Evolutionary conservation across 805 yeast species (phyloP).

Genomic region (Candida boidinii): DNA sequence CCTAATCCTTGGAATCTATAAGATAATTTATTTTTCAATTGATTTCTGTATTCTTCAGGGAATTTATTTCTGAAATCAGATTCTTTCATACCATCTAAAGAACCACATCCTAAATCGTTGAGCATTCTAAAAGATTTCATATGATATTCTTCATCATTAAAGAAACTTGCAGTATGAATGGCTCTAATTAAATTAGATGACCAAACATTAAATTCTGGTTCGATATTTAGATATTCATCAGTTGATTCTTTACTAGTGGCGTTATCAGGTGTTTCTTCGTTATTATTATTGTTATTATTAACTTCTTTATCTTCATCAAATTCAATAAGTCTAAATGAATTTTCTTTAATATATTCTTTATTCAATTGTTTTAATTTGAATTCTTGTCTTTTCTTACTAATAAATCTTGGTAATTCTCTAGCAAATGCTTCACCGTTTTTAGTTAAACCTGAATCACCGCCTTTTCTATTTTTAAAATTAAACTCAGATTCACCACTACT

Average conservation of each 20-base stretch:
- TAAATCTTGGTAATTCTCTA: conserved; percentile 25
- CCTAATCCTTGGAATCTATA: conserved; percentile 29
- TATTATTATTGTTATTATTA: too few relatives aligned
- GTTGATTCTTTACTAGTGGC: conserved; percentile 5
- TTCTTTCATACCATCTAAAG: conserved; percentile 23
- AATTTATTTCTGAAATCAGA: conserved; percentile 19
- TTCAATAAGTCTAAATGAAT: too few relatives aligned
- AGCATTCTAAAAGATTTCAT: conserved; percentile 25
- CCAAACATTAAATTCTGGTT: conserved; percentile 25
- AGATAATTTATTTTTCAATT: conserved; percentile 20
- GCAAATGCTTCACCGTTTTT: conserved; percentile 23
- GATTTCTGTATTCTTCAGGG: conserved; percentile 19
- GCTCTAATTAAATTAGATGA: conserved; percentile 24
- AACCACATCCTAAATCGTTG: conserved; percentile 27
- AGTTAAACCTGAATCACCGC: conserved; percentile 25
- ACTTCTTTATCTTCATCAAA: neutral
- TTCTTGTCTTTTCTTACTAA: conserved; percentile 24
- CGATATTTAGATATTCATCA: conserved; percentile 7
- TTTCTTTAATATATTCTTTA: conserved; percentile 24
- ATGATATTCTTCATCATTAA: conserved; percentile 19
- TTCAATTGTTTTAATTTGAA: conserved; percentile 24
- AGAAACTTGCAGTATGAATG: conserved; percentile 23
- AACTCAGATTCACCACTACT: conserved; percentile 24
- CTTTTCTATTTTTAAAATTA: conserved; percentile 18
- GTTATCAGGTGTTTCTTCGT: too few relatives aligned